Conservation (phyloP, 805 yeast species). For the Nakazawaea anatomiae region DNA sequence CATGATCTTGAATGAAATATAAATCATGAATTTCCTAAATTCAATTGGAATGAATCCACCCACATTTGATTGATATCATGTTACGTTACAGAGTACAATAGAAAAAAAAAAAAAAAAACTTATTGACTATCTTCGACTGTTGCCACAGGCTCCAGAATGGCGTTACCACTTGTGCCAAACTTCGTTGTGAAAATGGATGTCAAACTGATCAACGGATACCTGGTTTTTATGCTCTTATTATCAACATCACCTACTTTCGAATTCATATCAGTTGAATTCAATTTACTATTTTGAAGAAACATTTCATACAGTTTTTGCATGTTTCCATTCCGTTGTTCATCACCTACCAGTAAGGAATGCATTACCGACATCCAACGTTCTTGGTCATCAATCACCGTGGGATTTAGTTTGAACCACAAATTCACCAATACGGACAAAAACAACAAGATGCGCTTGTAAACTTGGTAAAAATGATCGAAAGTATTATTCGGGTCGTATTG, state of each 20-base stretch:
- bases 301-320: too few species aligned
- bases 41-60: not conserved
- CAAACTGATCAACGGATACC: too few species aligned
- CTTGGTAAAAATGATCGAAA: not conserved
- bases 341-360: not conserved
- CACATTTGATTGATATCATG: not conserved
- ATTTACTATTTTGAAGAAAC: too few species aligned
- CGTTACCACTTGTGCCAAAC: not conserved
- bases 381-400: not conserved
- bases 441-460: not conserved
- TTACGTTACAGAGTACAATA: too few species aligned
- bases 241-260: too few species aligned
- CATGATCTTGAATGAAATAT: not conserved
- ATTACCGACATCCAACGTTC: not conserved
- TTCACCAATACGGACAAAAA: not conserved
- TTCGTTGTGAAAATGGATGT: not conserved
- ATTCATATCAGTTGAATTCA: too few species aligned
- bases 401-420: conserved; percentile 5
- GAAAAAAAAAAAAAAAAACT: not conserved
- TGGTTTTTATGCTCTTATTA: too few species aligned
- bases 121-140: conserved; percentile 14
- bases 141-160: not conserved
- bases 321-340: not conserved
- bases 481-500: too few species aligned
- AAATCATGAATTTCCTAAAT: too few species aligned